Percentiles rank a stretch among this genome's conserved stretches.
Conservation (phyloP, 2,329 filamentous ascomycete species). For the Endoconidiophora polonica region DNA sequence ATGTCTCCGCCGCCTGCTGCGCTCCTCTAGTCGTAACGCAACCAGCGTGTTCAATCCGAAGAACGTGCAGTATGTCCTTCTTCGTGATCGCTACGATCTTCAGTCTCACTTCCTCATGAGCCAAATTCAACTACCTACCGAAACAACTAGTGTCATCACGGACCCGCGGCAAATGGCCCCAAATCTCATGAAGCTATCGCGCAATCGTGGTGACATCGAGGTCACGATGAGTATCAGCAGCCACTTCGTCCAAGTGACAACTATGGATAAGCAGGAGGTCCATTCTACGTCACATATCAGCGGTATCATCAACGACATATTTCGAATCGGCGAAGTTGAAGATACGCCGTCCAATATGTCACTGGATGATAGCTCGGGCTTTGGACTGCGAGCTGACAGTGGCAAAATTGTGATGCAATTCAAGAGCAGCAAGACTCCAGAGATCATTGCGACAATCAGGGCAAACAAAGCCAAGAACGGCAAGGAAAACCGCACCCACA, state of each 20-base stretch:
- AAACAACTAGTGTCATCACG: conserved; percentile 51
- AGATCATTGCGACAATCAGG: conserved; percentile 47
- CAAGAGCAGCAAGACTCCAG: conserved; percentile 45
- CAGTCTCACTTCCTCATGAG: conserved; percentile 50
- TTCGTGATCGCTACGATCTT: conserved; percentile 48
- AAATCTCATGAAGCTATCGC: conserved; percentile 46
- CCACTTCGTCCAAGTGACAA: conserved; percentile 54
- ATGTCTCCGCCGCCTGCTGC: conserved; percentile 46
- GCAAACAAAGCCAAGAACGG: conserved; percentile 46
- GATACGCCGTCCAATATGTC: conserved; percentile 48
- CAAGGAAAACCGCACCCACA: conserved; percentile 43
- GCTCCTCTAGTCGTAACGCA: conserved; percentile 44
- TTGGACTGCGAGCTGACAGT: conserved; percentile 50
- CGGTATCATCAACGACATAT: conserved; percentile 53
- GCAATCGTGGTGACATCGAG: conserved; percentile 54
- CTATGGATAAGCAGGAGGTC: conserved; percentile 51
- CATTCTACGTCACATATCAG: conserved; percentile 43
- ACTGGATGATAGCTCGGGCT: conserved; percentile 49
- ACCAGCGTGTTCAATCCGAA: conserved; percentile 43
- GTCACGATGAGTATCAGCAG: conserved; percentile 52
- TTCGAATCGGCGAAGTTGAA: conserved; percentile 49
- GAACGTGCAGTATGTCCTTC: conserved; percentile 49
- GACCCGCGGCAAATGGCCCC: conserved; percentile 51
- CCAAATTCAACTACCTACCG: conserved; percentile 49
- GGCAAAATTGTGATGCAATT: conserved; percentile 59